These are phyloP conservation scores for Parasitella parasitica DNA, from an alignment of 371 early-diverging fungal genomes.

Conservation along the genomic window DNA sequence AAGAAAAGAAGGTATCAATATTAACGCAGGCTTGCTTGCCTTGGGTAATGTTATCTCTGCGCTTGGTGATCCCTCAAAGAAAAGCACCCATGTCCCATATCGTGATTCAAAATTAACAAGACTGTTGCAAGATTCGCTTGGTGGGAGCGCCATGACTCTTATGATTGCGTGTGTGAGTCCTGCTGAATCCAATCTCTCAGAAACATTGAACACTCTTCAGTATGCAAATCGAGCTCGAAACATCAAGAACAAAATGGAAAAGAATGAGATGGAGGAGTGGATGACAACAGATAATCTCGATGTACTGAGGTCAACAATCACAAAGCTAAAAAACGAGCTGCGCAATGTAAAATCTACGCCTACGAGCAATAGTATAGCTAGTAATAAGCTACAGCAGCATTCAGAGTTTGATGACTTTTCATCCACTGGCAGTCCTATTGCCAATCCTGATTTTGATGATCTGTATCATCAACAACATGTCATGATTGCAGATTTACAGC, in stretches of 20 bases:
- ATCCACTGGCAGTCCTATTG: constrained; percentile 4
- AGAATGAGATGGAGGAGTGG: constrained; percentile 73
- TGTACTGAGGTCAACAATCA: constrained; percentile 53
- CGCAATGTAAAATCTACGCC: constrained; percentile 31
- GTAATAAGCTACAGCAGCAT: background rate
- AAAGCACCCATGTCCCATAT: constrained; percentile 86
- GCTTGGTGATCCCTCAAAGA: constrained; percentile 84
- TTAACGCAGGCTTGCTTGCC: constrained; percentile 97
- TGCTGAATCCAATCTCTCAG: constrained; percentile 78
- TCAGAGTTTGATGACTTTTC: constrained; percentile 15
- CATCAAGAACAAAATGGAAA: constrained; percentile 80
- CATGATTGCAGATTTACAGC: constrained; percentile 39
- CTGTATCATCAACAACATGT: constrained; percentile 37
- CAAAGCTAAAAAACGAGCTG: constrained; percentile 58
- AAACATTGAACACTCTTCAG: constrained; percentile 92
- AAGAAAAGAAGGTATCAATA: constrained; percentile 97
- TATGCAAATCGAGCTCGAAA: constrained; percentile 92
- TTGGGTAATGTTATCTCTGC: constrained; percentile 99
- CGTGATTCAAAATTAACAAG: constrained; percentile 99
- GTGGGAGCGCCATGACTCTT: constrained; percentile 89
- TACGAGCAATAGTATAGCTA: background rate
- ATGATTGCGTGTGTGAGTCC: constrained; percentile 95
- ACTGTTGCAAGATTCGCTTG: constrained; percentile 95
- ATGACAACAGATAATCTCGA: constrained; percentile 63
- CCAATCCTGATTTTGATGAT: constrained; percentile 30